Conservation (phyloP, 1,284 basidiomycete species). For the Phellopilus nigrolimitatus region DNA sequence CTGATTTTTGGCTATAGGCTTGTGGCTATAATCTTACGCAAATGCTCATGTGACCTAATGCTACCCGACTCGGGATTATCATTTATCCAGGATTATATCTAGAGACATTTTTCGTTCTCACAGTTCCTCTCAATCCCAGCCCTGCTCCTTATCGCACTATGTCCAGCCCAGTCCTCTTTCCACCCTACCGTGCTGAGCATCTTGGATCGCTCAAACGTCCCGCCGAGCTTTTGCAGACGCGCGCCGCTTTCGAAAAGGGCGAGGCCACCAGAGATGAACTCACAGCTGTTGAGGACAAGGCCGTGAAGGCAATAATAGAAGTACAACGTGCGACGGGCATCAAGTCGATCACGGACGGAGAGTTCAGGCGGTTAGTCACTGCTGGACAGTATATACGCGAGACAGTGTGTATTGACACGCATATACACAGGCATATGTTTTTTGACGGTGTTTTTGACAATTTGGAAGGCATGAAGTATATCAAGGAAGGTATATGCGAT, state of each 20-base stretch:
- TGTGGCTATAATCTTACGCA: too few species aligned
- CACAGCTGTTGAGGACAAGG: constrained; percentile 39
- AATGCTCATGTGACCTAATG: too few species aligned
- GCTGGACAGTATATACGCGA: background rate
- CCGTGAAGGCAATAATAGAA: constrained; percentile 39
- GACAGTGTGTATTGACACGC: background rate
- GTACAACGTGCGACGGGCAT: constrained; percentile 39
- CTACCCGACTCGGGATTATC: too few species aligned
- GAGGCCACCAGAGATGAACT: constrained; percentile 35
- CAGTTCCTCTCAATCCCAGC: too few species aligned
- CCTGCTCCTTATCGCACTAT: background rate
- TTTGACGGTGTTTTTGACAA: constrained; percentile 59
- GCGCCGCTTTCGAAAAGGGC: constrained; percentile 33
- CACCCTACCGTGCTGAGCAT: constrained; percentile 40
- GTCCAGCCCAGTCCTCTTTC: constrained; percentile 20
- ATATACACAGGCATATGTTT: constrained; percentile 42
- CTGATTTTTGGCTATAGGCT: too few species aligned
- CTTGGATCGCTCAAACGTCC: constrained; percentile 47
- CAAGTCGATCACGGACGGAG: constrained; percentile 45
- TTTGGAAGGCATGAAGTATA: constrained; percentile 56
- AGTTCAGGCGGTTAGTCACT: constrained; percentile 32
- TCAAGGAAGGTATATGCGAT: constrained; percentile 43
- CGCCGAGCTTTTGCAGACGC: constrained; percentile 36
- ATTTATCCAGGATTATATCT: too few species aligned
- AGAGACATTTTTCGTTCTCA: too few species aligned